These are phyloP conservation scores for Eucalyptus lansdowneana DNA, from an alignment of 345 rosid species.

Conservation along the genomic window DNA sequence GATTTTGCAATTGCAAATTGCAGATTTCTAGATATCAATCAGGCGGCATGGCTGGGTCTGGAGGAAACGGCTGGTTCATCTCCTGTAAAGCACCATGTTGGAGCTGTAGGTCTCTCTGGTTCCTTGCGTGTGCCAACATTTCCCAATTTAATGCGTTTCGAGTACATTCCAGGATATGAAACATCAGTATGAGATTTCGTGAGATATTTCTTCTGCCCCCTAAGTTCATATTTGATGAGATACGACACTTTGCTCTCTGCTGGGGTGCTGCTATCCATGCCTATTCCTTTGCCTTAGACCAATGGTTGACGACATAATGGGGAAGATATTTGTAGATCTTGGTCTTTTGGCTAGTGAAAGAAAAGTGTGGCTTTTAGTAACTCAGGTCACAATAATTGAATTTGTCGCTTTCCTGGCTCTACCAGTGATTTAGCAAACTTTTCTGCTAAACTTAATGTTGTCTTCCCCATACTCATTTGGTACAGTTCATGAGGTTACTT, in stretches of 20 bases:
- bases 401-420: not conserved
- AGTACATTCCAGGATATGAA: not conserved
- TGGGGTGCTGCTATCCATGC: not conserved
- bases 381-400: not conserved
- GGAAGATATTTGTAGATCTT: not conserved
- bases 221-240: not conserved
- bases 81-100: constrained; percentile 70
- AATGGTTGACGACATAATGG: not conserved
- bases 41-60: constrained; percentile 73
- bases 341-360: not conserved
- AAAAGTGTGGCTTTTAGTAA: not conserved
- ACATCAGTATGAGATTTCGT: not conserved
- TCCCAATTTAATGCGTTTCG: not conserved
- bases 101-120: constrained; percentile 51
- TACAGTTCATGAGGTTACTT: constrained; percentile 68
- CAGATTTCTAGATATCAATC: constrained; percentile 65
- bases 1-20: not conserved
- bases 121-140: not conserved
- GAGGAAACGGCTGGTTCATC: constrained; percentile 80
- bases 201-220: not conserved
- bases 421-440: not conserved
- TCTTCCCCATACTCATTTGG: not conserved
- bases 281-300: not conserved
- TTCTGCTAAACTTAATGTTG: not conserved
- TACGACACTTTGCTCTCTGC: not conserved